These are phyloP conservation scores for Globisporangium iwayamae DNA, from an alignment of 352 stramenopile species.

Conservation along the genomic window DNA sequence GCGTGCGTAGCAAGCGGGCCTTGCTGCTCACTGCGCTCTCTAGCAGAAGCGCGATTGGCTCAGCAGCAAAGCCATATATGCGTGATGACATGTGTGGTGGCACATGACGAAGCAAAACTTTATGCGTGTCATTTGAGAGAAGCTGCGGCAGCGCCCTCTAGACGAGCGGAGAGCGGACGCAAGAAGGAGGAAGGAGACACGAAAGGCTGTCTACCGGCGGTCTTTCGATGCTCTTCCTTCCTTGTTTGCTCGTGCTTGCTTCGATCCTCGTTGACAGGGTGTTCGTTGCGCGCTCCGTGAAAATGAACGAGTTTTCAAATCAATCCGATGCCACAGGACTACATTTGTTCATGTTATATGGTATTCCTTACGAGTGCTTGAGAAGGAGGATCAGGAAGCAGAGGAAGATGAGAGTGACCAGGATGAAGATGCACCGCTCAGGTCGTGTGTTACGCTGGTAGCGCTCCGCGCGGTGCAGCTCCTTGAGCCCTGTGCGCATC, in stretches of 20 bases:
- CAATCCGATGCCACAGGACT: conserved; percentile 6
- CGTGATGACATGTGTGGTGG: not conserved
- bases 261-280: not conserved
- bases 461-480: conserved; percentile 58
- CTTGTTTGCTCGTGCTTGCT: not conserved
- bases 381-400: conserved; percentile 65
- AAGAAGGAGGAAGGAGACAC: not conserved
- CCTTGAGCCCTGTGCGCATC: conserved; percentile 52
- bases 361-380: conserved; percentile 55
- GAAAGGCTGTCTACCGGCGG: not conserved
- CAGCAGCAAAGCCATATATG: not conserved
- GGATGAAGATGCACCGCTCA: conserved; percentile 67
- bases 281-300: conserved; percentile 1
- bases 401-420: conserved; percentile 55
- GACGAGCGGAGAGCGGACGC: not conserved
- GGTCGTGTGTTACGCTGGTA: conserved; percentile 64
- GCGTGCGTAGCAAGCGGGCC: too few species aligned
- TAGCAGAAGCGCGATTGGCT: not conserved
- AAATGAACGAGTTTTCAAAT: conserved; percentile 13
- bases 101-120: conserved; percentile 14
- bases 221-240: not conserved
- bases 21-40: too few species aligned
- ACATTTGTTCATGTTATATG: not conserved
- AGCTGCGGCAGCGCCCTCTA: not conserved
- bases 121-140: conserved; percentile 19